Evolutionary conservation across 176 grass and related monocot species (phyloP).

Genomic region (Ananas comosus): DNA sequence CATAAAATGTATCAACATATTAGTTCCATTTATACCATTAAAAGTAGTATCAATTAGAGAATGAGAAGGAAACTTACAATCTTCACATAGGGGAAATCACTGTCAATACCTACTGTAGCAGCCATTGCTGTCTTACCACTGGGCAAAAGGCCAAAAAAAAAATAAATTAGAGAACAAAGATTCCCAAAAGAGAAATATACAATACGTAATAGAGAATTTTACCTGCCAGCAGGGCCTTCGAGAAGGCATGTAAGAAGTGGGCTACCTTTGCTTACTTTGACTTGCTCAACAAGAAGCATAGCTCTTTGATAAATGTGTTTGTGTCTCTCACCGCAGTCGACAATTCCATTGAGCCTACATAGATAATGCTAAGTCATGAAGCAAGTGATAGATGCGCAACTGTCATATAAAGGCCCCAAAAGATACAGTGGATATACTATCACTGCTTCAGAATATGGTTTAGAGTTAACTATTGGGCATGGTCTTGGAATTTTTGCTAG

Average conservation of each 20-base stretch:
- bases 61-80: constrained; percentile 55
- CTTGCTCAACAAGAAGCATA: constrained; percentile 91
- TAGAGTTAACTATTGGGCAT: too few species aligned
- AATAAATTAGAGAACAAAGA: constrained; percentile 9
- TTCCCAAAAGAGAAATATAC: constrained; percentile 4
- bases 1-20: background rate
- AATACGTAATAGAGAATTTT: constrained; percentile 1
- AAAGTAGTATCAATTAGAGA: background rate
- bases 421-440: too few species aligned
- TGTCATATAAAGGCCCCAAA: background rate
- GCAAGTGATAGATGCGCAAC: background rate
- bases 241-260: constrained; percentile 96
- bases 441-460: too few species aligned
- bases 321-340: constrained; percentile 74
- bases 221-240: constrained; percentile 84
- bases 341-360: constrained; percentile 72
- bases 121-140: constrained; percentile 73
- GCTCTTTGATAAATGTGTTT: constrained; percentile 63
- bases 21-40: background rate
- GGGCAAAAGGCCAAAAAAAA: background rate
- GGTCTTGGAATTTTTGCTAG: too few species aligned
- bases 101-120: constrained; percentile 75
- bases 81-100: constrained; percentile 94
- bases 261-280: constrained; percentile 85
- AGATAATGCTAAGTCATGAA: background rate